These are phyloP conservation scores for Phytopythium ostracodes DNA, from an alignment of 352 stramenopile species.

Conservation along the genomic window DNA sequence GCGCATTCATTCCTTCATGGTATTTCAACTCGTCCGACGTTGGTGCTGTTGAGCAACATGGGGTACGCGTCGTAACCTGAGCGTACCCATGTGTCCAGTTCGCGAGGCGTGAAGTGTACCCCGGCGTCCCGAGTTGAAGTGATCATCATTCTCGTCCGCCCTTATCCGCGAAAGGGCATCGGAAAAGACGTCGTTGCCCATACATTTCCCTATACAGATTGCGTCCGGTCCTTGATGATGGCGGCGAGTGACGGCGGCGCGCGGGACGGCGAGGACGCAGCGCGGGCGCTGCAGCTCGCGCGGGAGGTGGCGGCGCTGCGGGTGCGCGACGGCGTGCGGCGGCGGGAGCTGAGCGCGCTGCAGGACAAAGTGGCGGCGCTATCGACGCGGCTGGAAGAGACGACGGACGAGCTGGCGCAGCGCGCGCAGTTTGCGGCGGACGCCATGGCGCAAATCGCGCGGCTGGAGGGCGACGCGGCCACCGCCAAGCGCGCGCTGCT, in stretches of 20 bases:
- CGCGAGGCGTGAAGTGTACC: not conserved
- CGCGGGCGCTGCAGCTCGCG: slow-evolving; percentile 26
- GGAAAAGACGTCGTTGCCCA: not conserved
- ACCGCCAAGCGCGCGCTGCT: slow-evolving; percentile 52
- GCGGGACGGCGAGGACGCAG: slow-evolving; percentile 13
- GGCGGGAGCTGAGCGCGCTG: slow-evolving; percentile 33
- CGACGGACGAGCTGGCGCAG: slow-evolving; percentile 47
- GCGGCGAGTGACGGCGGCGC: not conserved
- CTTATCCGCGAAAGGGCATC: not conserved
- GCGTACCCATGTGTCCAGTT: not conserved
- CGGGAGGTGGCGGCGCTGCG: slow-evolving; percentile 34
- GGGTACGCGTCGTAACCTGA: no score
- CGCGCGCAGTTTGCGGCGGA: slow-evolving; percentile 52
- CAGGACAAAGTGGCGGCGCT: slow-evolving; percentile 31
- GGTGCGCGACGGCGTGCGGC: slow-evolving; percentile 20
- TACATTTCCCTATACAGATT: not conserved
- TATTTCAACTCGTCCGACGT: no score
- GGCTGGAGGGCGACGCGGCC: slow-evolving; percentile 28
- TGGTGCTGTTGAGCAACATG: no score
- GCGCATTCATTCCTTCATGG: no score
- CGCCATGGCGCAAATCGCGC: slow-evolving; percentile 35
- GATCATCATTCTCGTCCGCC: not conserved
- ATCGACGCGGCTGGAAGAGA: slow-evolving; percentile 44
- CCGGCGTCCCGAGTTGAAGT: not conserved
- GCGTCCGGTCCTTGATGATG: not conserved